Evolutionary conservation across 2,329 filamentous ascomycete genomes (phyloP).

Genomic region (Macrophomina phaseolina): DNA sequence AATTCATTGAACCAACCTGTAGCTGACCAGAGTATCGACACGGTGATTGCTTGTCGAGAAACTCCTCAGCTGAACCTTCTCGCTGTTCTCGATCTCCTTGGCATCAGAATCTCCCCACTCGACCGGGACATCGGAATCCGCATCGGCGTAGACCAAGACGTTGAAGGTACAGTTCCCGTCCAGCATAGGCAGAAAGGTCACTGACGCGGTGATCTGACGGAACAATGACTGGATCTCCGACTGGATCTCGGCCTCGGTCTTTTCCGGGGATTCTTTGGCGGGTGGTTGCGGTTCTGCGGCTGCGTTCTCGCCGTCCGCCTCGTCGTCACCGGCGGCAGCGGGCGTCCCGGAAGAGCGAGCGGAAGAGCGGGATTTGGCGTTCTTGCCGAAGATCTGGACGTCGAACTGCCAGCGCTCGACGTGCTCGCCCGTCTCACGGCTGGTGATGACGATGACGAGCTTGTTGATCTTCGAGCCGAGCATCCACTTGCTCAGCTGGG

Average conservation of each 20-base stretch:
- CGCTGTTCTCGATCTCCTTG: constrained; percentile 92
- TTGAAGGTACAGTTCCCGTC: constrained; percentile 98
- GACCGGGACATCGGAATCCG: constrained; percentile 92
- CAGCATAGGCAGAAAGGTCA: constrained; percentile 94
- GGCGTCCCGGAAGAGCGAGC: not conserved
- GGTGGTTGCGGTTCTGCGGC: constrained; percentile 27
- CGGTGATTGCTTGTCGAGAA: constrained; percentile 95
- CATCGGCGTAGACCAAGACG: constrained; percentile 95
- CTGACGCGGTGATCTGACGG: constrained; percentile 95
- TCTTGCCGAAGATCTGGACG: constrained; percentile 54
- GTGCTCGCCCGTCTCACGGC: constrained; percentile 95
- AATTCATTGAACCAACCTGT: constrained; percentile 57
- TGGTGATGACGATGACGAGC: constrained; percentile 93
- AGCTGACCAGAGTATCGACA: constrained; percentile 95
- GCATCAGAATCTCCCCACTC: constrained; percentile 99
- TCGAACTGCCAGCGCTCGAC: constrained; percentile 99
- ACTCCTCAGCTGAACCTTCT: constrained; percentile 92
- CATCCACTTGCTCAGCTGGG: constrained; percentile 98
- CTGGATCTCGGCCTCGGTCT: constrained; percentile 93
- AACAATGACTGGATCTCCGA: constrained; percentile 96
- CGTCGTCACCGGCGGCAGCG: not conserved
- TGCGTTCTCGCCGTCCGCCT: constrained; percentile 74
- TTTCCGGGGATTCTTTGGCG: constrained; percentile 58
- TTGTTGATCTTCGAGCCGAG: constrained; percentile 95
- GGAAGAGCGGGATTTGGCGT: not conserved